Conservation (phyloP, 306 rosid genomes). For the Cucumis sativus region DNA sequence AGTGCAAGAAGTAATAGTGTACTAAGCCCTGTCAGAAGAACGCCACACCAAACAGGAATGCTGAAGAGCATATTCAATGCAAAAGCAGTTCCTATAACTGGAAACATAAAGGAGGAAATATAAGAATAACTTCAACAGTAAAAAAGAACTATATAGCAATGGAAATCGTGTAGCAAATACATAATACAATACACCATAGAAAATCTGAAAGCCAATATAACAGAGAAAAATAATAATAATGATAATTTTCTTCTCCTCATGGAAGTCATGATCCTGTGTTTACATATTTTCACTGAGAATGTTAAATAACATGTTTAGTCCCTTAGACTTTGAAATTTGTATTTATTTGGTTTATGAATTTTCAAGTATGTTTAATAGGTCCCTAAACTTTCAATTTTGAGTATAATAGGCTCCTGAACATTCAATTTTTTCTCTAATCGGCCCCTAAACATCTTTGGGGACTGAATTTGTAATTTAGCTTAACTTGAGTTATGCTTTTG, state of each 20-base stretch:
- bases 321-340: too few species aligned
- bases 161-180: background rate
- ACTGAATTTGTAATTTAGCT: background rate
- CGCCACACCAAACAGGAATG: conserved; percentile 45
- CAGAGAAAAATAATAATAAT: background rate
- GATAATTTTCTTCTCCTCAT: too few species aligned
- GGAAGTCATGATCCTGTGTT: too few species aligned
- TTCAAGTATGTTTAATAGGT: too few species aligned
- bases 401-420: too few species aligned
- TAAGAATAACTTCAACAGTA: background rate
- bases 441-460: too few species aligned
- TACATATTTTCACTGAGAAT: background rate
- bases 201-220: background rate
- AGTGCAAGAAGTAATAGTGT: conserved; percentile 41
- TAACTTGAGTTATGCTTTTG: background rate
- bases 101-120: conserved; percentile 4
- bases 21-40: conserved; percentile 45
- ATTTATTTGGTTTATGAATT: too few species aligned
- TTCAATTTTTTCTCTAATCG: too few species aligned
- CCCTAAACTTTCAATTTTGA: too few species aligned
- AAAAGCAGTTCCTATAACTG: conserved; percentile 59
- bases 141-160: background rate
- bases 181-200: background rate
- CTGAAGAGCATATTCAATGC: conserved; percentile 56
- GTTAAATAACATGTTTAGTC: too few species aligned